Evolutionary conservation across 2,329 filamentous ascomycete genomes (phyloP), one percentile per base, ranked within the genome.

Genomic region (Exutisphaerella laricina): DNA sequence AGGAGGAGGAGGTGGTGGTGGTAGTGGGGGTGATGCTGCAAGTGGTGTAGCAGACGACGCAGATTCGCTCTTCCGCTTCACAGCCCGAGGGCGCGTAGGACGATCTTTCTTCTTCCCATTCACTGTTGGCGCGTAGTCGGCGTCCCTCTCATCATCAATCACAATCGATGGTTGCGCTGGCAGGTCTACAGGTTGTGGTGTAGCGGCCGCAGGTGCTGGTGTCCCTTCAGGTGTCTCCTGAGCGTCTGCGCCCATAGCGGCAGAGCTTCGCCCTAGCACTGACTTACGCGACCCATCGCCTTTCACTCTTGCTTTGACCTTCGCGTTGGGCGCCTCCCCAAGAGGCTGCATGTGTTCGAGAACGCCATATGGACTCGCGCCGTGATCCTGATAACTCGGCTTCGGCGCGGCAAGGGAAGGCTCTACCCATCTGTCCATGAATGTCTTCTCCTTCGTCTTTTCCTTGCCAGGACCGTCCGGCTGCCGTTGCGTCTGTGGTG

Each of bases 291-390:
- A 62, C 33, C 64, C 65, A 37, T 70, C 66, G 21, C 63, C 61
- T 58, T 71, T 75, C 45, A 73, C 62, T 53, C 74, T 71, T 48
- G 71, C 70, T 67, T 80, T 79, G 52, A 80, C 70, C 60, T 79
- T 75, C 35, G 74, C 67, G 16, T 73, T 74, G 9, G 88, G 88
- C 54, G 81, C 72, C 41, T 80, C 75, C 29, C 88, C 88, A 43
- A 95, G 69, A 18, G 88, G 82, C 40, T 81, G 82, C 88, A 94
- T 94, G 57, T 82, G 82, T 65, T 86, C 82, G 45, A 94, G 71
- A 13, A 94, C 85, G 51, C 85, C 85, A 37, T 57, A 79, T 36
- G 83, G 75, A 57, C 83, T 72, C 54, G 92, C 75, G 32, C 84
- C 85, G 61, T 77, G 72, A 54, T 94, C 87, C 70, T 86, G 80